These are phyloP conservation scores for Alternaria conjuncta DNA, from an alignment of 2,329 filamentous ascomycete species.

Conservation along the genomic window DNA sequence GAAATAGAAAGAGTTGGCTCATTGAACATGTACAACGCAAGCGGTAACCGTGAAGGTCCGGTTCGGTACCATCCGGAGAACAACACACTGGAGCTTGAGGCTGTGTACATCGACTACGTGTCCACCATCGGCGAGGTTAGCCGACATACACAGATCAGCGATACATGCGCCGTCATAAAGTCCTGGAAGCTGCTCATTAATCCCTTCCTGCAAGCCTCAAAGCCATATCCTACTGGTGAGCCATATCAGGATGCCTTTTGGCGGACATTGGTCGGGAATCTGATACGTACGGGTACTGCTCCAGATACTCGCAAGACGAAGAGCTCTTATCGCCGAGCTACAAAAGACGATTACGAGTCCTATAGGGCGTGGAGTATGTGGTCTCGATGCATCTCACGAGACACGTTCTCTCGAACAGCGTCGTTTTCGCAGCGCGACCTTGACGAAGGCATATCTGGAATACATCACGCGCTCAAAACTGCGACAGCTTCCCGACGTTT, in stretches of 20 bases:
- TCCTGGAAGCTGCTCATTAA: conserved; percentile 17
- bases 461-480: conserved; percentile 25
- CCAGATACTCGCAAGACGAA: background rate
- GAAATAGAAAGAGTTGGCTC: conserved; percentile 24
- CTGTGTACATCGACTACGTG: conserved; percentile 16
- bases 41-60: background rate
- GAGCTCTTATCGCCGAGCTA: conserved; percentile 18
- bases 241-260: conserved; percentile 24
- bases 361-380: conserved; percentile 26
- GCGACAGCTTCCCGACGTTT: conserved; percentile 25
- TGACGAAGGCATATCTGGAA: conserved; percentile 16
- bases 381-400: conserved; percentile 29
- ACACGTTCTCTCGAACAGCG: conserved; percentile 19
- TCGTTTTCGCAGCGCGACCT: conserved; percentile 24
- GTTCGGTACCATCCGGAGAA: background rate
- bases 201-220: background rate
- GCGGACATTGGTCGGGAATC: conserved; percentile 21
- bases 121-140: conserved; percentile 16
- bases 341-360: conserved; percentile 11
- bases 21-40: conserved; percentile 20
- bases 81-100: conserved; percentile 15
- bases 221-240: conserved; percentile 16
- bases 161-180: conserved; percentile 21
- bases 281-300: conserved; percentile 7
- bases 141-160: conserved; percentile 27